phyloP scores from a whole-genome alignment of 1,284 basidiomycete species.

The Somion occarium region DNA sequence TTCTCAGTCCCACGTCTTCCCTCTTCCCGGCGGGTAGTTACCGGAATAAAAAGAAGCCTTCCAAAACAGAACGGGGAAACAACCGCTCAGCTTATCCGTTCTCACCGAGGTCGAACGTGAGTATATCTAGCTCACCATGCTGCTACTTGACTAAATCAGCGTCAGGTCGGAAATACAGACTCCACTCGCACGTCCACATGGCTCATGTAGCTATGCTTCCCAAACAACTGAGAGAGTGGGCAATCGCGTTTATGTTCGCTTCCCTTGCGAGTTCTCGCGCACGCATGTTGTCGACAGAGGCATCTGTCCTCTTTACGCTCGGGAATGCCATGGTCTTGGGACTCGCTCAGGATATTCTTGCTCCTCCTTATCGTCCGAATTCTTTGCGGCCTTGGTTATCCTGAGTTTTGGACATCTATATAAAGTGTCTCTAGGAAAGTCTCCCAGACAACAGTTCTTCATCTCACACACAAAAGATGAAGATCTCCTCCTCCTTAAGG shows the following conservation, averaged over 20 bases:
- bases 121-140: neutral
- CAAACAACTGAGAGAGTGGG: neutral
- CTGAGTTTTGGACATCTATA: neutral
- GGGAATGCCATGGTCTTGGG: neutral
- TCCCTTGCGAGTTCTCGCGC: neutral
- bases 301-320: neutral
- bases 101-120: neutral
- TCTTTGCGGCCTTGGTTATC: neutral
- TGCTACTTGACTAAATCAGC: neutral
- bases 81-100: neutral
- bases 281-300: neutral
- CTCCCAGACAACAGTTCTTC: neutral
- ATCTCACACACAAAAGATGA: constrained; percentile 22
- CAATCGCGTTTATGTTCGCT: neutral
- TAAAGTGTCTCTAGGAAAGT: neutral
- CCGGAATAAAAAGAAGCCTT: neutral
- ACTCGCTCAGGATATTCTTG: neutral
- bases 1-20: too few species aligned
- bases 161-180: constrained; percentile 2
- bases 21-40: neutral
- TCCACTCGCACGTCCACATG: constrained; percentile 8
- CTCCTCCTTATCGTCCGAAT: neutral
- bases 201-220: neutral
- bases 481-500: constrained; percentile 21
- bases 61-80: neutral